These are phyloP conservation scores for Halocafeteria seosinensis DNA, from an alignment of 108 stramenopile species.

Conservation along the genomic window DNA sequence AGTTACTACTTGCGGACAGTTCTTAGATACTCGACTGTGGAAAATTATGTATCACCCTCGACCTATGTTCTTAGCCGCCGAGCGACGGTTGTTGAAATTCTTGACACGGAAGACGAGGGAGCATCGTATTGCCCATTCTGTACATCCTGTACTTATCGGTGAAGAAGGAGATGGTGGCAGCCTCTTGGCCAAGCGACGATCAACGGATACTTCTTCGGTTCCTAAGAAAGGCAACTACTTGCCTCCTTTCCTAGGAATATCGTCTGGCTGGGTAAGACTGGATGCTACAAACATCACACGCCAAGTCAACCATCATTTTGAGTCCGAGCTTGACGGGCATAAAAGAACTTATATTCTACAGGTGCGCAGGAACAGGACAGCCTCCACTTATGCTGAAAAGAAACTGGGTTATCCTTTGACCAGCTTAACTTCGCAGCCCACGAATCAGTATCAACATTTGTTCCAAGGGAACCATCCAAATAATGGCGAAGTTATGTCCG, in stretches of 20 bases:
- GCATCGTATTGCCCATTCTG: not conserved
- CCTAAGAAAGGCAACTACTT: not conserved
- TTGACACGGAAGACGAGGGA: too few relatives aligned
- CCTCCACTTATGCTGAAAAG: not conserved
- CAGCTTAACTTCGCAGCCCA: not conserved
- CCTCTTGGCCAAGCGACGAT: not conserved
- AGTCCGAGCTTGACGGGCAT: slow-evolving; percentile 21
- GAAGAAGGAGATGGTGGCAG: too few relatives aligned
- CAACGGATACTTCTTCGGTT: not conserved
- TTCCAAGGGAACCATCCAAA: not conserved
- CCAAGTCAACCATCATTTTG: slow-evolving; percentile 23
- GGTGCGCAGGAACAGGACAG: slow-evolving; percentile 8
- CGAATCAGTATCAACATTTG: not conserved
- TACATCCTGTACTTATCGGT: not conserved
- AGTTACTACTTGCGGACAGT: not conserved
- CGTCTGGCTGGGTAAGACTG: slow-evolving; percentile 4
- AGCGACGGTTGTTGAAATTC: too few relatives aligned
- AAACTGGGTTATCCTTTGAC: not conserved
- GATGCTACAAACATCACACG: slow-evolving; percentile 21
- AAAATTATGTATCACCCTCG: too few relatives aligned
- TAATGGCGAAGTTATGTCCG: not conserved
- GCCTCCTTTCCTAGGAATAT: not conserved
- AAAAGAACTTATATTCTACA: slow-evolving; percentile 14
- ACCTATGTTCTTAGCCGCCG: too few relatives aligned
- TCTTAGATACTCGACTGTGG: not conserved